Base-by-base conservation (phyloP, 2,329 filamentous ascomycete species). In the Sclerotinia nivalis region DNA sequence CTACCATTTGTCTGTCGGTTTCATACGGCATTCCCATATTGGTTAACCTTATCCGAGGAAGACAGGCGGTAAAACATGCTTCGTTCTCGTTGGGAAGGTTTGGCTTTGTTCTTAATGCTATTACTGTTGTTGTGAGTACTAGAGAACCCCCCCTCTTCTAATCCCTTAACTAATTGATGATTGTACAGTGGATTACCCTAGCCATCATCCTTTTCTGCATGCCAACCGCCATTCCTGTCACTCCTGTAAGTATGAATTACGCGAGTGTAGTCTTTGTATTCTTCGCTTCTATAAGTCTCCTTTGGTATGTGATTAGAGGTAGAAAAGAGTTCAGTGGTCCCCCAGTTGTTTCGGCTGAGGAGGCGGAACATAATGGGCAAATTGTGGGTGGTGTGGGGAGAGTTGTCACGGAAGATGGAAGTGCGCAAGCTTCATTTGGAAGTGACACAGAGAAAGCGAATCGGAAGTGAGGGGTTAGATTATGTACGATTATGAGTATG, bases 11-110 rank as follows among this genome's bases (percentile, higher is more conserved):
- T 73, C 85, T 94, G 0, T 90, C 88, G 0, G 88, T 89, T 5
- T 92, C 90, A 0, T 94, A 94, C 78, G 91, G 89, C 20, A 84
- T 93, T 22, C 92, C 92, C 0, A 92, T 94, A 68, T 80, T 93
- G 15, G 89, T 94, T 70, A 90, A 85, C 15, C 81, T 94, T 4
- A 74, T 93, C 1, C 86, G 89, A 22, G 85, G 88, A 13, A 86
- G 92, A n/a, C 83, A 86, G 66, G 84, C 87, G 49, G 86, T 93
- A n/a, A 83, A 83, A 65, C 80, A 88, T 74, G 91, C 90, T 0
- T 84, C 86, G 0, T 94, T 86, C 77, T 89, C 89, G 0, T 85
- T 94, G 0, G 91, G 91, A 6, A 84, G 80, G 59, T 89, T 92
- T 73, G 92, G 92, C 0, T 87, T 84, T 76, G 77, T 83, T 7